Percentiles rank a stretch among this genome's conserved stretches.
These are phyloP conservation scores for Hypoxylon sp. DNA, from an alignment of 2,329 filamentous ascomycete genomes.

Conservation along the genomic window DNA sequence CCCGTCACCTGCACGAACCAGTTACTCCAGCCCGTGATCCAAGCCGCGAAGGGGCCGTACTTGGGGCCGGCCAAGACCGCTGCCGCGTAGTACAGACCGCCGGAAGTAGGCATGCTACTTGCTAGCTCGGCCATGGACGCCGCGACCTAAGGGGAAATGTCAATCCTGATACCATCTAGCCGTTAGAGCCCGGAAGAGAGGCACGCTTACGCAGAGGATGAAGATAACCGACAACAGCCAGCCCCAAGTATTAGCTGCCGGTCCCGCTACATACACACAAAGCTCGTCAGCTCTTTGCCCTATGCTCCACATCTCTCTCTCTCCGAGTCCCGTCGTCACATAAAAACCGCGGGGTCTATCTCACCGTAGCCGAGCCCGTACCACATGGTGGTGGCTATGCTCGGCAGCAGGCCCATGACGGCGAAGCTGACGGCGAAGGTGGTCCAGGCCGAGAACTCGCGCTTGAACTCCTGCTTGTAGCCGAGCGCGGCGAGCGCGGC, in stretches of 20 bases:
- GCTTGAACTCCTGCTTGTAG: slow-evolving; percentile 60
- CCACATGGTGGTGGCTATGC: slow-evolving; percentile 74
- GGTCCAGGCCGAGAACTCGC: slow-evolving; percentile 77
- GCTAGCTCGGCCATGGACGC: slow-evolving; percentile 75
- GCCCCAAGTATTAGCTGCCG: slow-evolving; percentile 74
- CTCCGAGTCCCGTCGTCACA: background rate
- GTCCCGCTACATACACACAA: slow-evolving; percentile 42
- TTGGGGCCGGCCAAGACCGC: slow-evolving; percentile 68
- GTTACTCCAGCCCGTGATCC: slow-evolving; percentile 47
- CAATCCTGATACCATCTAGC: background rate
- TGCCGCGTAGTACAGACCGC: slow-evolving; percentile 76
- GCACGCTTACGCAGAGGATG: slow-evolving; percentile 66
- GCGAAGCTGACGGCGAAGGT: slow-evolving; percentile 79
- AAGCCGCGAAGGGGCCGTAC: slow-evolving; percentile 45
- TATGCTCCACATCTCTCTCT: too few species aligned
- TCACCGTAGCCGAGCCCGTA: slow-evolving; percentile 67
- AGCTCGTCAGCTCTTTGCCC: slow-evolving; percentile 41
- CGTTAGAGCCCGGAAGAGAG: background rate
- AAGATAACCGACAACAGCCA: slow-evolving; percentile 78
- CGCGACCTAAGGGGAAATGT: slow-evolving; percentile 50
- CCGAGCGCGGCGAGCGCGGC: slow-evolving; percentile 68
- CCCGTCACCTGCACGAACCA: slow-evolving; percentile 48
- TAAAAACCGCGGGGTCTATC: background rate
- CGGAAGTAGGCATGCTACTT: slow-evolving; percentile 75
- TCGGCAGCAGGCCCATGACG: slow-evolving; percentile 73